phyloP scores from a whole-genome alignment of 768 basidiomycete species.

The Guyanaporus albipodus region DNA sequence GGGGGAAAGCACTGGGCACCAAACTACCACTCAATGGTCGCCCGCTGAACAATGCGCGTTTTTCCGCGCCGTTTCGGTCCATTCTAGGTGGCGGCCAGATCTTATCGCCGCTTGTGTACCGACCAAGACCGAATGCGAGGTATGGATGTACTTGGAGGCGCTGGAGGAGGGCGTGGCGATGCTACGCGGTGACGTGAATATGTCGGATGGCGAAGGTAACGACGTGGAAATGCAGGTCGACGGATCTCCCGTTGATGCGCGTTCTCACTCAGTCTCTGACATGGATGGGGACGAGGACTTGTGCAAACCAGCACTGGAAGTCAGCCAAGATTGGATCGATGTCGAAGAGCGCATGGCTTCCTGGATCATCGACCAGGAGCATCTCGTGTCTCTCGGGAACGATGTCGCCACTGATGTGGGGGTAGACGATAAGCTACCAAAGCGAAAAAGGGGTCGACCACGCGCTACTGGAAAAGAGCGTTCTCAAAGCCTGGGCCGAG shows the following conservation, averaged over 20 bases:
- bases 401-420: neutral
- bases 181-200: conserved; percentile 13
- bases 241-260: too few species aligned
- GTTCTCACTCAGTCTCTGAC: too few species aligned
- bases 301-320: conserved; percentile 32
- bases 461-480: neutral
- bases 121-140: conserved; percentile 64
- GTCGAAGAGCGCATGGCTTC: conserved; percentile 33
- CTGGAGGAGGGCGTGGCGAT: conserved; percentile 36
- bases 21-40: conserved; percentile 46
- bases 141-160: conserved; percentile 59
- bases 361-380: conserved; percentile 17
- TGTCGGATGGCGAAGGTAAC: conserved; percentile 7
- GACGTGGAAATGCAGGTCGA: neutral
- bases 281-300: neutral
- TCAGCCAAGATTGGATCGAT: conserved; percentile 35
- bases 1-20: neutral
- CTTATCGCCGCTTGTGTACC: conserved; percentile 65
- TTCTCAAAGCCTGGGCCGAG: neutral
- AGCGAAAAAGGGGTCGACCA: conserved; percentile 12
- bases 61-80: conserved; percentile 61
- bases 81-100: conserved; percentile 75
- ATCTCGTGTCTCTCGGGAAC: neutral
- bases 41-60: conserved; percentile 63
- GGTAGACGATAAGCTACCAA: neutral